Conservation (phyloP, 208 protist species). For the Crithidia fasciculata region DNA sequence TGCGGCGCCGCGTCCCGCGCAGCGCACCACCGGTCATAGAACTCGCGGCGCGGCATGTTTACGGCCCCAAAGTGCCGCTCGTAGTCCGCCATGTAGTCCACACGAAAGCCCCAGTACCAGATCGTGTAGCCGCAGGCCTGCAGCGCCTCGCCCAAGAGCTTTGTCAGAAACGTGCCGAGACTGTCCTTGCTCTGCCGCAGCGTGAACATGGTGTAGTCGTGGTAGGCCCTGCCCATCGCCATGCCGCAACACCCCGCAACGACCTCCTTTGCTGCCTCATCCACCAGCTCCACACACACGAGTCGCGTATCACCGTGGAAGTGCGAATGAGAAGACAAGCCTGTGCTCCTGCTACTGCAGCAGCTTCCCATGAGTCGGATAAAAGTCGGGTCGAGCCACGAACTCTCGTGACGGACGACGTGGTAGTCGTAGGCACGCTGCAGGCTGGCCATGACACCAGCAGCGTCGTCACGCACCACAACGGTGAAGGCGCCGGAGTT, state of each 20-base stretch:
- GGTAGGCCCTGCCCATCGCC: slow-evolving; percentile 59
- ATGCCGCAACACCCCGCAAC: slow-evolving; percentile 73
- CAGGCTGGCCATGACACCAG: slow-evolving; percentile 41
- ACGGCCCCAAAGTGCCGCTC: slow-evolving; percentile 53
- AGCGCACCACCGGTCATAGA: slow-evolving; percentile 53
- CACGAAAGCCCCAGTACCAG: slow-evolving; percentile 79
- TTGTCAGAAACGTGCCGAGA: slow-evolving; percentile 66
- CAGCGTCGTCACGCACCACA: slow-evolving; percentile 41
- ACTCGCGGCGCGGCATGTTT: slow-evolving; percentile 38
- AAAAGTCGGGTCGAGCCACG: slow-evolving; percentile 49
- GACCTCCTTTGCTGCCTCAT: slow-evolving; percentile 34
- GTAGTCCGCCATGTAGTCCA: slow-evolving; percentile 77
- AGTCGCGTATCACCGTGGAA: slow-evolving; percentile 19
- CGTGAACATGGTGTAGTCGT: slow-evolving; percentile 88
- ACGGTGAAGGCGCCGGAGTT: slow-evolving; percentile 41
- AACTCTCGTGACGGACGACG: not conserved
- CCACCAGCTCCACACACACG: slow-evolving; percentile 57
- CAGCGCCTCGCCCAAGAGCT: slow-evolving; percentile 74
- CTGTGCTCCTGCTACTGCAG: not conserved
- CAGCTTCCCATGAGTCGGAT: slow-evolving; percentile 27
- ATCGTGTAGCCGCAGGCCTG: slow-evolving; percentile 75
- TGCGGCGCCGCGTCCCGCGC: slow-evolving; percentile 41
- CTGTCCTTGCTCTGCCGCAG: slow-evolving; percentile 22
- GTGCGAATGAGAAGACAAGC: not conserved
- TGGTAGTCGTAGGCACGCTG: slow-evolving; percentile 57